Percentiles rank a stretch among this genome's conserved stretches.
Conservation (phyloP, 805 yeast genomes). For the Jamesozyma rosinii region DNA sequence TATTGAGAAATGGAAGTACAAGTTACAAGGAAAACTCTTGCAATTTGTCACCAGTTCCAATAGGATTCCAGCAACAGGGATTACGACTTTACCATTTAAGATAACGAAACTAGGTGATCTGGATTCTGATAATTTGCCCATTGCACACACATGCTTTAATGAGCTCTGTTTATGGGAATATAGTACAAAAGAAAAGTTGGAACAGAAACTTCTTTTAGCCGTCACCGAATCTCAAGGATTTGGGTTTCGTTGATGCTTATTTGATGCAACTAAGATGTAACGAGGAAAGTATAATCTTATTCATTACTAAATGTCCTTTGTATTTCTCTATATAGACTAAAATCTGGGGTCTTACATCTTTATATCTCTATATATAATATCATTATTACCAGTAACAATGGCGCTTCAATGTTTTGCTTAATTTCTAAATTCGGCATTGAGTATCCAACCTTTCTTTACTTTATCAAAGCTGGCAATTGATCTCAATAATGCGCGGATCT, state of each 20-base stretch:
- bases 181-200: conserved; percentile 42
- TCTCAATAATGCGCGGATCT: conserved; percentile 58
- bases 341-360: too few relatives aligned
- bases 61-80: conserved; percentile 86
- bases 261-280: too few relatives aligned
- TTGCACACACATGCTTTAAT: conserved; percentile 92
- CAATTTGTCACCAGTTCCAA: conserved; percentile 85
- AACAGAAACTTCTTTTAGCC: conserved; percentile 54
- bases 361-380: too few relatives aligned
- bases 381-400: neutral
- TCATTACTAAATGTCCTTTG: too few relatives aligned
- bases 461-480: conserved; percentile 61
- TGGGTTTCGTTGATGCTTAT: too few relatives aligned
- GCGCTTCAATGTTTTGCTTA: neutral
- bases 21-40: conserved; percentile 54
- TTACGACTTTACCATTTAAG: conserved; percentile 63
- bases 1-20: conserved; percentile 31
- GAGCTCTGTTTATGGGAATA: conserved; percentile 74
- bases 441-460: conserved; percentile 51
- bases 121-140: conserved; percentile 51
- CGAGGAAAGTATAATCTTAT: too few relatives aligned
- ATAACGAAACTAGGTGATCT: conserved; percentile 43
- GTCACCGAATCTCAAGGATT: conserved; percentile 78
- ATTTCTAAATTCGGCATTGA: conserved; percentile 44
- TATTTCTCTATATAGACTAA: too few relatives aligned